These are phyloP conservation scores for Clavariopsis aquatica DNA, from an alignment of 495 filamentous ascomycete genomes.

Conservation along the genomic window DNA sequence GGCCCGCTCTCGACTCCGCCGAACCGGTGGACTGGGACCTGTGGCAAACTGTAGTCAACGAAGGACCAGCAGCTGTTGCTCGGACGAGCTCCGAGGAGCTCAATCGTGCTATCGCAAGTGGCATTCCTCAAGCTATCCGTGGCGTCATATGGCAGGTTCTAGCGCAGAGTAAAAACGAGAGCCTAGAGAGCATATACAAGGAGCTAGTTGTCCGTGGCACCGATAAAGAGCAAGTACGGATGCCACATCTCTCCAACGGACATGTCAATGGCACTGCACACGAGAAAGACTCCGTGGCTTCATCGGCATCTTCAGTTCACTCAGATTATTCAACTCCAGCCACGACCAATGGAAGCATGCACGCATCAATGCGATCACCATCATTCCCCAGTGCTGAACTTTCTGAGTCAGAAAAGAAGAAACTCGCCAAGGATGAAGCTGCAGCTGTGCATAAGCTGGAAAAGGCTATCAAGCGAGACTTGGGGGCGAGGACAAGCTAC, in stretches of 20 bases:
- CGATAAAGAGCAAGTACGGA: conserved; percentile 55
- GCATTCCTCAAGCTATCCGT: conserved; percentile 90
- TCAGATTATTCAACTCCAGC: conserved; percentile 74
- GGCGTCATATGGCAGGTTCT: conserved; percentile 98
- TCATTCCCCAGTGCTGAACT: conserved; percentile 51
- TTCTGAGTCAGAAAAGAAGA: conserved; percentile 65
- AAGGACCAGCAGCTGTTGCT: conserved; percentile 83
- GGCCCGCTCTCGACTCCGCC: conserved; percentile 67
- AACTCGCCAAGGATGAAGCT: conserved; percentile 74
- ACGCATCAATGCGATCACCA: conserved; percentile 54
- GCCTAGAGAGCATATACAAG: conserved; percentile 82
- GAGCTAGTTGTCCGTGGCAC: conserved; percentile 80
- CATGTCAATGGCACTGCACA: conserved; percentile 50
- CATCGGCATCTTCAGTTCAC: conserved; percentile 78
- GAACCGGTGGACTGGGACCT: conserved; percentile 91
- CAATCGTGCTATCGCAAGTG: conserved; percentile 84
- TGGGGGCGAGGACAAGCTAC: conserved; percentile 91
- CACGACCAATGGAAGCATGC: conserved; percentile 55
- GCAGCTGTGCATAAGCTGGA: conserved; percentile 76
- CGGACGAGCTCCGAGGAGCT: conserved; percentile 83
- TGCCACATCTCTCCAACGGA: conserved; percentile 41
- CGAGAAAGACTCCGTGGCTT: conserved; percentile 65
- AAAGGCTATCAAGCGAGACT: conserved; percentile 83
- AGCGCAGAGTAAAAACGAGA: conserved; percentile 88
- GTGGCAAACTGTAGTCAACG: conserved; percentile 93